Conservation (phyloP, 495 filamentous ascomycete genomes). For the Penicillium egyptiacum region DNA sequence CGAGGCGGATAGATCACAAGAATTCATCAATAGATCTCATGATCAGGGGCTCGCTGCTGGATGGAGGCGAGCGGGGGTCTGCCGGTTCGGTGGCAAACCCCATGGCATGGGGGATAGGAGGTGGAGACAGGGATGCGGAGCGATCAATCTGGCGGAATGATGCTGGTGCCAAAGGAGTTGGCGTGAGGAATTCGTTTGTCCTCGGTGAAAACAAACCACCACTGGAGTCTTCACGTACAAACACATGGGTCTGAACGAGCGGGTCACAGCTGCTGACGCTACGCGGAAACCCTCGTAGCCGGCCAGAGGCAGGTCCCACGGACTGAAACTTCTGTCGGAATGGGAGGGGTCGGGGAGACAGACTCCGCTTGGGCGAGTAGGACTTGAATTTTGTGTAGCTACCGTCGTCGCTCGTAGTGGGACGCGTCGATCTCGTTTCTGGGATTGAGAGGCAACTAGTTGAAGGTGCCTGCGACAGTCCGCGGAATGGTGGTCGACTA, state of each 20-base stretch:
- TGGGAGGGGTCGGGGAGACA: conserved; percentile 45
- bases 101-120: conserved; percentile 18
- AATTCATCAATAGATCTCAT: conserved; percentile 57
- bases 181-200: conserved; percentile 48
- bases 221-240: conserved; percentile 38
- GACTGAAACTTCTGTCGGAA: conserved; percentile 44
- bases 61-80: conserved; percentile 52
- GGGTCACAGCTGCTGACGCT: conserved; percentile 32
- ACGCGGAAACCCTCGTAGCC: conserved; percentile 22
- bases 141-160: conserved; percentile 36
- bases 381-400: conserved; percentile 23
- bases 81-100: conserved; percentile 34
- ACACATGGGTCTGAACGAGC: conserved; percentile 36
- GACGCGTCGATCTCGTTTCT: conserved; percentile 28
- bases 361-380: conserved; percentile 39
- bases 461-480: conserved; percentile 30
- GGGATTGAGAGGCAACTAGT: conserved; percentile 33
- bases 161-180: conserved; percentile 33
- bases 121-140: conserved; percentile 24
- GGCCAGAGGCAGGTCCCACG: conserved; percentile 24
- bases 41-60: conserved; percentile 47
- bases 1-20: conserved; percentile 35
- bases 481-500: conserved; percentile 23
- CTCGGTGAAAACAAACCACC: conserved; percentile 50
- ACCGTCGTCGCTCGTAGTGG: conserved; percentile 33